Evolutionary conservation across 805 yeast species (phyloP).

Genomic region (Lipomyces spencermartinsiae): DNA sequence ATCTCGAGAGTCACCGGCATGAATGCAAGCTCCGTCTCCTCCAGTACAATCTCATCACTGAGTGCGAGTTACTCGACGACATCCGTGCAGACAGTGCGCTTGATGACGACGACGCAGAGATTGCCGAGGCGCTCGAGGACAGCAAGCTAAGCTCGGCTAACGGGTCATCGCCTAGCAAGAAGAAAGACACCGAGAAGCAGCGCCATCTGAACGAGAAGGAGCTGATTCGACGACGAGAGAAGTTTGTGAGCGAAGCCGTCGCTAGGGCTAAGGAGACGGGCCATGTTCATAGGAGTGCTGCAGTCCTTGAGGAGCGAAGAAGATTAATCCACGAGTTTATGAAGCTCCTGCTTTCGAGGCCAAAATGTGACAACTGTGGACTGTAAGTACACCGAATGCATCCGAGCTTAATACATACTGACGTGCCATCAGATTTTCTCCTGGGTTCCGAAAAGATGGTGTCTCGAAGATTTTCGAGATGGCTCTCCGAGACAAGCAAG

Average conservation of each 20-base stretch:
- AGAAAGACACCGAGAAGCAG: slow-evolving; percentile 48
- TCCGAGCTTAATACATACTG: neutral
- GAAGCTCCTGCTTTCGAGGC: slow-evolving; percentile 71
- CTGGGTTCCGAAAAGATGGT: slow-evolving; percentile 94
- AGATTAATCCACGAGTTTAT: slow-evolving; percentile 70
- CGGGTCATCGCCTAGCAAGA: slow-evolving; percentile 42
- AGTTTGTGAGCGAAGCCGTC: slow-evolving; percentile 73
- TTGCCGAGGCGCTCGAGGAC: slow-evolving; percentile 52
- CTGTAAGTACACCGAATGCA: slow-evolving; percentile 54
- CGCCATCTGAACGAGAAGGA: slow-evolving; percentile 49
- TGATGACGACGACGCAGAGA: slow-evolving; percentile 57
- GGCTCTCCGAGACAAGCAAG: slow-evolving; percentile 80
- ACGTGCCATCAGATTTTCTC: slow-evolving; percentile 60
- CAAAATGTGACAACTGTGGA: slow-evolving; percentile 94
- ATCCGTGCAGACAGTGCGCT: slow-evolving; percentile 51
- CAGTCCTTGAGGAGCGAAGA: slow-evolving; percentile 88
- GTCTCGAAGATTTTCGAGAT: slow-evolving; percentile 89
- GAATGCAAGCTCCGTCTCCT: slow-evolving; percentile 79
- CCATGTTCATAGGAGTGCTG: slow-evolving; percentile 73
- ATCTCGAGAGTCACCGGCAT: slow-evolving; percentile 73
- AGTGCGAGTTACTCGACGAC: slow-evolving; percentile 74
- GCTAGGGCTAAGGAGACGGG: slow-evolving; percentile 60
- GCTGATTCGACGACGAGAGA: slow-evolving; percentile 64
- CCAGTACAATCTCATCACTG: slow-evolving; percentile 87
- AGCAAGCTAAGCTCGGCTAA: slow-evolving; percentile 39